phyloP scores from a whole-genome alignment of 1,139 yeast species.

The Debaryomyces nepalensis region DNA sequence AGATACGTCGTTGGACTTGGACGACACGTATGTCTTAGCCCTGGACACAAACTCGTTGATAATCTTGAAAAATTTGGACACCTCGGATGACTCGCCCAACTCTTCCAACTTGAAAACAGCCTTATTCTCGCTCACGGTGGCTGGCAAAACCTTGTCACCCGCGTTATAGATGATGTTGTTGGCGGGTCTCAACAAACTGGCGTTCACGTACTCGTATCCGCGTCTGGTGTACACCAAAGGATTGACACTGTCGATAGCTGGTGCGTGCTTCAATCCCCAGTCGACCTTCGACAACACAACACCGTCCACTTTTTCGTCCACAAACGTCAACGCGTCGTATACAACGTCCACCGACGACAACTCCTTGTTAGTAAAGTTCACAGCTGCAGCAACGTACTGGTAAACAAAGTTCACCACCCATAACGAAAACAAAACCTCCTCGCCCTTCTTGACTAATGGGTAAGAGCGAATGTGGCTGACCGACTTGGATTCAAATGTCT shows the following conservation, averaged over 20 bases:
- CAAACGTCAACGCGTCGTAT: slow-evolving; percentile 27
- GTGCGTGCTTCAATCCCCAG: slow-evolving; percentile 12
- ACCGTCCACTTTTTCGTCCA: slow-evolving; percentile 35
- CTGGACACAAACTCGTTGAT: slow-evolving; percentile 35
- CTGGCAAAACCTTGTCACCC: slow-evolving; percentile 40
- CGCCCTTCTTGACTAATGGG: slow-evolving; percentile 30
- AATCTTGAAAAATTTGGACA: slow-evolving; percentile 37
- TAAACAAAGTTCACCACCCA: slow-evolving; percentile 29
- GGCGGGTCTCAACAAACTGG: slow-evolving; percentile 34
- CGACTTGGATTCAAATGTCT: slow-evolving; percentile 38
- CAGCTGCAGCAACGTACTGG: slow-evolving; percentile 24
- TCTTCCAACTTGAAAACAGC: slow-evolving; percentile 29
- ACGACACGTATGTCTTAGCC: slow-evolving; percentile 30
- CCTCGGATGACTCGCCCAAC: slow-evolving; percentile 25
- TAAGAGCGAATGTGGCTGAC: slow-evolving; percentile 40
- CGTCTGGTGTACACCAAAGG: slow-evolving; percentile 22
- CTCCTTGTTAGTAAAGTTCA: slow-evolving; percentile 27
- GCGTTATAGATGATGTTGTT: slow-evolving; percentile 33
- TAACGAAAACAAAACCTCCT: slow-evolving; percentile 33
- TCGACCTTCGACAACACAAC: slow-evolving; percentile 31
- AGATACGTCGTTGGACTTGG: slow-evolving; percentile 38
- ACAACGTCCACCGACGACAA: slow-evolving; percentile 30
- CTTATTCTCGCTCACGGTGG: slow-evolving; percentile 25
- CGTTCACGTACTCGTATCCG: slow-evolving; percentile 25
- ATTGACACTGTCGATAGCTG: slow-evolving; percentile 19